Base-by-base conservation (phyloP, 2,329 filamentous ascomycete species). In the Penicillium sp. region DNA sequence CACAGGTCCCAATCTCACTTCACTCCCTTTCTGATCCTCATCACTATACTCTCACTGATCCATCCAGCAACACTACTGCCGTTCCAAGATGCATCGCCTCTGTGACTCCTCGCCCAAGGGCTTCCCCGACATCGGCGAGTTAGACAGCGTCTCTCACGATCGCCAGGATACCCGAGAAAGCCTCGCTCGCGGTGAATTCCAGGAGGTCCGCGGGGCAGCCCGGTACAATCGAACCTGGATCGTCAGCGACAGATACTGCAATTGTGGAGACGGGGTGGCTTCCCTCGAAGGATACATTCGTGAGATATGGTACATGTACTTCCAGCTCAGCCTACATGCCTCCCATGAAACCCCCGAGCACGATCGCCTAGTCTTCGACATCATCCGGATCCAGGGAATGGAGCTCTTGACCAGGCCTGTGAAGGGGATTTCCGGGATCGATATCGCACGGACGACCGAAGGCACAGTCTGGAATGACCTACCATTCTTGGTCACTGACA, bases 381-480 rank as follows among this genome's bases (percentile, higher is more conserved):
- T 68, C 42, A 35, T 68, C 27, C 63, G 66, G 9, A 66, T 61
- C n/a, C 61, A 64, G 31, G 65, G 64, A 27, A 57, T 42, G 23
- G 63, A 62, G 0, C 63, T 60, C 1, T 23, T 67, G 38, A 57
- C 54, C 13, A 55, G 66, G 33, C 60, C 57, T 3, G 57, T 38
- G 10, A 50, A 27, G 0, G 56, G 64, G 2, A 17, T 2, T n/a
- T 46, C 54, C 37, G 64, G 62, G 0, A 50, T 69, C 42, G 64
- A 69, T 50, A 67, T 68, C 29, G 66, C 64, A n/a, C 45, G 65
- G 60, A 69, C 66, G 2, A 43, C 43, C 9, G 64, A 64, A 10
- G 65, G 29, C 1, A 58, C 65, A 5, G 37, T 69, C 2, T 69
- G 62, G 66, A 68, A 64, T 35, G 66, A 67, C n/a, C 60, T 68